Evolutionary conservation across 225 moss, liverwort and hornwort species (phyloP).

Genomic region (Lunularia cruciata): DNA sequence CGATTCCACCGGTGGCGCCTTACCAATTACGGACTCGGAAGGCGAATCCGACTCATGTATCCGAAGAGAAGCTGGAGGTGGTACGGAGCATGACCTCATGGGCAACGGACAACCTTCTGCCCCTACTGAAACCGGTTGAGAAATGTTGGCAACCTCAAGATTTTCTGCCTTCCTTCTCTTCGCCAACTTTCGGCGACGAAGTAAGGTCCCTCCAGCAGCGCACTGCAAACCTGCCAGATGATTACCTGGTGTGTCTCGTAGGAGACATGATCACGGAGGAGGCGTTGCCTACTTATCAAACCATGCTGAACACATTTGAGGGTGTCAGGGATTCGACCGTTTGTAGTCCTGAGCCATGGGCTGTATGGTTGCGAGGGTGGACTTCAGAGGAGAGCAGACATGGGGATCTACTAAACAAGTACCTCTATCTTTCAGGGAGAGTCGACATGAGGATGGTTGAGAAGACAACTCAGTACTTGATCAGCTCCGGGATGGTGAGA

Average conservation of each 20-base stretch:
- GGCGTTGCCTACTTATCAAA: constrained; percentile 80
- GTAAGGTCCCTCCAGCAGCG: constrained; percentile 44
- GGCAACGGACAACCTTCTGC: constrained; percentile 43
- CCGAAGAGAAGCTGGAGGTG: constrained; percentile 46
- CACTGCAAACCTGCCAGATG: constrained; percentile 47
- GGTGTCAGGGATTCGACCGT: constrained; percentile 73
- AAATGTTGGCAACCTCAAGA: constrained; percentile 59
- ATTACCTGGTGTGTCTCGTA: constrained; percentile 53
- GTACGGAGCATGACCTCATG: constrained; percentile 38
- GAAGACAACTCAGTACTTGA: constrained; percentile 72
- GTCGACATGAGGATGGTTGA: constrained; percentile 89
- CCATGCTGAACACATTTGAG: constrained; percentile 81
- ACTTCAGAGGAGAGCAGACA: constrained; percentile 95
- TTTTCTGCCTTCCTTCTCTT: constrained; percentile 48
- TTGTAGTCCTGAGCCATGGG: constrained; percentile 72
- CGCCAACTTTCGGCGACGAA: constrained; percentile 48
- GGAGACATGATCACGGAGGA: constrained; percentile 82
- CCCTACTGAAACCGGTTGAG: constrained; percentile 47
- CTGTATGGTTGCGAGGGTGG: constrained; percentile 80
- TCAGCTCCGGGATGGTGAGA: constrained; percentile 82
- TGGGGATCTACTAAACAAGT: constrained; percentile 75
- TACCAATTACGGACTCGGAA: constrained; percentile 39
- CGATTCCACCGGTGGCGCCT: constrained; percentile 27
- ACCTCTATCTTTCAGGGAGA: constrained; percentile 75
- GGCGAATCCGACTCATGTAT: constrained; percentile 19